Percentiles rank a stretch among this genome's conserved stretches.
These are phyloP conservation scores for Bassia scoparia DNA, from an alignment of 148 eudicot species.

Conservation along the genomic window DNA sequence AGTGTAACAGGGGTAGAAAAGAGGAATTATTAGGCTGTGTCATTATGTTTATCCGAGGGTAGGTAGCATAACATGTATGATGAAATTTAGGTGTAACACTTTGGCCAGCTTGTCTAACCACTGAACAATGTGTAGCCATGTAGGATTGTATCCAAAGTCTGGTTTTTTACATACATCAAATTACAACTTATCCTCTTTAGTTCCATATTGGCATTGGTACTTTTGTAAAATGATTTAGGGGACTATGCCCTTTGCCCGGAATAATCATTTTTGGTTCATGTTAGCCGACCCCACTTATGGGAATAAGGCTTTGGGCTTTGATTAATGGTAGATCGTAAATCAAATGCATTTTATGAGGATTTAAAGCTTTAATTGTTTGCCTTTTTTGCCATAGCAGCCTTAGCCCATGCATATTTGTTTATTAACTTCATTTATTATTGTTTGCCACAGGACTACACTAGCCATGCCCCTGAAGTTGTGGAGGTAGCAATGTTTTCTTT, in stretches of 20 bases:
- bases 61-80: neutral
- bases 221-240: neutral
- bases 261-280: no score
- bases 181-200: neutral
- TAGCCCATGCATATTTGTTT: neutral
- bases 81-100: neutral
- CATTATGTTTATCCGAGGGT: neutral
- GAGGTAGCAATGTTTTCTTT: neutral
- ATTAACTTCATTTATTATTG: neutral
- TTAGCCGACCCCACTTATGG: no score
- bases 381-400: slow-evolving; percentile 2
- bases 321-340: neutral
- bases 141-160: neutral
- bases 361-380: neutral
- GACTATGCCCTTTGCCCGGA: no score
- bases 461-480: neutral
- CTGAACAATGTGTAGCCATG: slow-evolving; percentile 4
- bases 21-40: neutral
- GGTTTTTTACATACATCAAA: neutral
- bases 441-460: neutral
- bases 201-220: neutral
- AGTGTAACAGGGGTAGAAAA: neutral
- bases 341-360: neutral
- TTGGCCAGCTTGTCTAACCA: neutral
- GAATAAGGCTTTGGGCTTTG: no score